Percentiles rank a stretch among this genome's conserved stretches.
phyloP scores from a whole-genome alignment of 2,329 filamentous ascomycete species.

The Penicillium verrucosum region DNA sequence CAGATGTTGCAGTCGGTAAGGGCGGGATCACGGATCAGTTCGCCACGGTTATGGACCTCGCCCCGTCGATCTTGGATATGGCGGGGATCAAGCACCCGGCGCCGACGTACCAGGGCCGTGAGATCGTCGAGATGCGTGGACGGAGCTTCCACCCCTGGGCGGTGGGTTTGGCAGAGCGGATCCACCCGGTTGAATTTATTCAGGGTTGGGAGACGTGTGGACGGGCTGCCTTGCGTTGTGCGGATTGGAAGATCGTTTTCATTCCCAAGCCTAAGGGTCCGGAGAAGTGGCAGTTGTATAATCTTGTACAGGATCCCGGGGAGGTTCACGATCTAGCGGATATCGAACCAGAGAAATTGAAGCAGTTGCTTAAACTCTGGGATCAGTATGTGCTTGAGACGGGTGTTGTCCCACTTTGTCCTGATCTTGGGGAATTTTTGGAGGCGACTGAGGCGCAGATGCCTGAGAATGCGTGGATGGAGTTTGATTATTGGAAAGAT shows the following conservation, averaged over 20 bases:
- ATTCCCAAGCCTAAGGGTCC: constrained; percentile 55
- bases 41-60: constrained; percentile 53
- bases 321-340: constrained; percentile 49
- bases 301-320: constrained; percentile 51
- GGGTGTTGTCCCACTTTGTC: constrained; percentile 58
- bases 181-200: constrained; percentile 53
- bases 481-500: constrained; percentile 62
- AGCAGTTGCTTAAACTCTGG: constrained; percentile 53
- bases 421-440: constrained; percentile 57
- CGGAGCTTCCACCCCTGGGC: constrained; percentile 47
- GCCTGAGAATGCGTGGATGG: constrained; percentile 64
- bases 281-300: constrained; percentile 58
- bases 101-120: constrained; percentile 50
- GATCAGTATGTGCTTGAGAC: constrained; percentile 59
- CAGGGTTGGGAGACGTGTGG: constrained; percentile 58
- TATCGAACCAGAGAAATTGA: constrained; percentile 43
- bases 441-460: constrained; percentile 63
- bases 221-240: constrained; percentile 53
- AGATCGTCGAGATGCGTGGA: constrained; percentile 53
- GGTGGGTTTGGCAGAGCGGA: constrained; percentile 31
- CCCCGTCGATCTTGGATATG: constrained; percentile 46
- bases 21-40: constrained; percentile 51
- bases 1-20: constrained; percentile 20
- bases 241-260: constrained; percentile 58
- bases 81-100: constrained; percentile 50